phyloP scores from a whole-genome alignment of 129 eudicot genomes.

The Artemisia argyi region DNA sequence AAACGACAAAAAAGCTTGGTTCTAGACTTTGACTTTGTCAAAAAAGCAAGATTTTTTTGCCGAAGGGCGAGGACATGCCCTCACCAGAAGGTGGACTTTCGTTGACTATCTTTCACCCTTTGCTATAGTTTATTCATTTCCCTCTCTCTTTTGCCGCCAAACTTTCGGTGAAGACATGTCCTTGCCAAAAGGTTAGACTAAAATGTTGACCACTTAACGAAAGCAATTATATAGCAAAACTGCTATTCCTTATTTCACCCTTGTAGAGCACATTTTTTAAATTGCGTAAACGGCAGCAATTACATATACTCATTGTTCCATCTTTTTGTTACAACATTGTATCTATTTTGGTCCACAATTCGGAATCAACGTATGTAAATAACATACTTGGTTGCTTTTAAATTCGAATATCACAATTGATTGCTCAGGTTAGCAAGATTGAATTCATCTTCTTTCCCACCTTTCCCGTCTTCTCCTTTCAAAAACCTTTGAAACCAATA shows the following conservation, averaged over 20 bases:
- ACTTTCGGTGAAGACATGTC: too few species aligned
- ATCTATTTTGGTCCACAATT: neutral
- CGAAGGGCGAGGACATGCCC: too few species aligned
- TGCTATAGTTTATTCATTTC: too few species aligned
- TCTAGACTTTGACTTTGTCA: too few species aligned
- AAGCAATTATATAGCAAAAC: neutral
- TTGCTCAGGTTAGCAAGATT: neutral
- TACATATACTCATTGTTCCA: neutral
- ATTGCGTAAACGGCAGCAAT: neutral
- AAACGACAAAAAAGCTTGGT: too few species aligned
- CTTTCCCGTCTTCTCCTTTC: conserved; percentile 53
- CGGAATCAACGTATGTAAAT: neutral
- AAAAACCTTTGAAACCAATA: conserved; percentile 67
- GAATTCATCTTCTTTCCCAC: conserved; percentile 45
- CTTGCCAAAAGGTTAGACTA: too few species aligned
- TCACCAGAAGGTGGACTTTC: too few species aligned
- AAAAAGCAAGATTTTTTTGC: too few species aligned
- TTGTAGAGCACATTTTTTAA: neutral
- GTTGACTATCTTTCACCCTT: too few species aligned
- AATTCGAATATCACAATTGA: conserved; percentile 7
- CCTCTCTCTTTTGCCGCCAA: too few species aligned
- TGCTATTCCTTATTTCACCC: neutral
- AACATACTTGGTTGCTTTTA: conserved; percentile 3
- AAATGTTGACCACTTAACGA: too few species aligned
- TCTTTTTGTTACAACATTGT: neutral